Evolutionary conservation across 129 eudicot genomes (phyloP).

Genomic region (Oenanthe sinensis): DNA sequence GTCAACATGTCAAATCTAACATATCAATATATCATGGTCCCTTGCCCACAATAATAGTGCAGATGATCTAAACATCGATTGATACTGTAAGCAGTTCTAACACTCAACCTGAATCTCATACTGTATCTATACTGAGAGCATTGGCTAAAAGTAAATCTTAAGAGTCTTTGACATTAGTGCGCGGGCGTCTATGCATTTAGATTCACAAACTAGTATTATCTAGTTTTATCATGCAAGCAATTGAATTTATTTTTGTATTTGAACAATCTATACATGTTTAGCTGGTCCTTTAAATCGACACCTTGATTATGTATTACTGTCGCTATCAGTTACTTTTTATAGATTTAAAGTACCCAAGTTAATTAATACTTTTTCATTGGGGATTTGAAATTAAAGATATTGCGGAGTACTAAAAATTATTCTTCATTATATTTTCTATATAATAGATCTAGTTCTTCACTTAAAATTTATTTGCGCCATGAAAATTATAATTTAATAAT

Average conservation of each 20-base stretch:
- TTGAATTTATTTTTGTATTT: background rate
- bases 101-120: background rate
- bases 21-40: background rate
- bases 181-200: background rate
- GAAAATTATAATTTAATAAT: too few species aligned
- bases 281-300: background rate
- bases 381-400: too few species aligned
- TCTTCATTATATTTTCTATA: too few species aligned
- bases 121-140: background rate
- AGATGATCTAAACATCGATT: background rate
- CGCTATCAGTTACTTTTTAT: background rate
- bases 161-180: background rate
- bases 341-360: background rate
- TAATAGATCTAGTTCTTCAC: too few species aligned
- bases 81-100: background rate
- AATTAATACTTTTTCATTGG: too few species aligned
- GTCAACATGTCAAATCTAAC: background rate
- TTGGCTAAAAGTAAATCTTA: background rate
- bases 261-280: background rate
- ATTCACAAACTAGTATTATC: background rate
- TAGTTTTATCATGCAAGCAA: background rate
- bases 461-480: too few species aligned
- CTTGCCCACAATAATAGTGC: too few species aligned
- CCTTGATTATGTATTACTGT: background rate
- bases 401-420: too few species aligned